Evolutionary conservation across 208 protist genomes (phyloP).

Genomic region (Leishmania braziliensis): DNA sequence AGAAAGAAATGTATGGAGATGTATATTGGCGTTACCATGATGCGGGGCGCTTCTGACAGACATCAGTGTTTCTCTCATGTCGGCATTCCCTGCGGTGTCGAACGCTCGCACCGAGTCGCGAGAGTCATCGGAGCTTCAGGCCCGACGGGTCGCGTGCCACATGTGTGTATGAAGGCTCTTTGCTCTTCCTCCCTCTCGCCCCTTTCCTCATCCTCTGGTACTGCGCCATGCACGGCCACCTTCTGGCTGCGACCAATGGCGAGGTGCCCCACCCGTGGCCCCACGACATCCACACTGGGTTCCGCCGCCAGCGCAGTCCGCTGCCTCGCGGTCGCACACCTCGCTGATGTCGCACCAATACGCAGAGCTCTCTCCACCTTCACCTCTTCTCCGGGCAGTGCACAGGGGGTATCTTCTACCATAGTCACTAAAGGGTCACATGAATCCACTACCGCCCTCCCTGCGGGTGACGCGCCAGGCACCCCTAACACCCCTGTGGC

Average conservation of each 20-base stretch:
- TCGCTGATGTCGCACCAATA: not conserved
- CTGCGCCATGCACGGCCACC: not conserved
- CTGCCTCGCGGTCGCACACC: not conserved
- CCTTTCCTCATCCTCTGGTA: not conserved
- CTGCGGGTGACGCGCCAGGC: not conserved
- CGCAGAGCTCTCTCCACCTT: constrained; percentile 6
- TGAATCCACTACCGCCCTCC: not conserved
- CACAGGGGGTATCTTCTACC: not conserved
- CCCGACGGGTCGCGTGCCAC: not conserved
- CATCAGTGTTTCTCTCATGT: not conserved
- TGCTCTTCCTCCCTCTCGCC: not conserved
- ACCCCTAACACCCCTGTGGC: constrained; percentile 15
- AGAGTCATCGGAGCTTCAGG: not conserved
- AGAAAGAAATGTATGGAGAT: not conserved
- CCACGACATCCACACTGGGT: not conserved
- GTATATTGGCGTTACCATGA: not conserved
- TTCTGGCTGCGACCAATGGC: not conserved
- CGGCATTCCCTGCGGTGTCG: not conserved
- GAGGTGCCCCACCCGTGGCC: not conserved
- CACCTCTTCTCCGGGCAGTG: not conserved
- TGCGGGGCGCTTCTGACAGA: not conserved
- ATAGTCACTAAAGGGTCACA: not conserved
- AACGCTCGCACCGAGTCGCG: not conserved
- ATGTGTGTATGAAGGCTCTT: not conserved
- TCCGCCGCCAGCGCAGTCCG: not conserved